These are phyloP conservation scores for Wilcoxina mikolae DNA, from an alignment of 495 filamentous ascomycete genomes.

Conservation along the genomic window DNA sequence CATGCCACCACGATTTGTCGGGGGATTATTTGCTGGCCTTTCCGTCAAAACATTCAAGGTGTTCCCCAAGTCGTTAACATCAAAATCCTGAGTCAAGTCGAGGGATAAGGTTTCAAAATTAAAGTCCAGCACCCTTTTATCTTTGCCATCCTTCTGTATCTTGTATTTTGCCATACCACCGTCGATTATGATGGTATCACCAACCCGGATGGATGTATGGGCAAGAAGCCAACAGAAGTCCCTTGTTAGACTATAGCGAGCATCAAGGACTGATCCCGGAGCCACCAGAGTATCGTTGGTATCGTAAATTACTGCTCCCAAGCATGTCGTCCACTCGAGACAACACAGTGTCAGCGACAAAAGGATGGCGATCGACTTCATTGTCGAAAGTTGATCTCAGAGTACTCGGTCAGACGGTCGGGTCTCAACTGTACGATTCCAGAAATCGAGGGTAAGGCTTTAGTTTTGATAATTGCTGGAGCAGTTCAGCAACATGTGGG, in stretches of 20 bases:
- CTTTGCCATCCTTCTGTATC: neutral
- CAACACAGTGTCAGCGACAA: no score
- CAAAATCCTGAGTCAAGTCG: neutral
- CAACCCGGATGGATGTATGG: neutral
- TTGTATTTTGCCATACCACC: slow-evolving; percentile 3
- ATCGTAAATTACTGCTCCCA: no score
- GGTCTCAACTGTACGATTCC: no score
- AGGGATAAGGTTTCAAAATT: neutral
- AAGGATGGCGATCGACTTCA: no score
- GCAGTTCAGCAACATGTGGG: no score
- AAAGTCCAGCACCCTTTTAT: neutral
- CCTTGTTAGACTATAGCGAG: neutral
- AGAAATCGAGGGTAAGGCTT: no score
- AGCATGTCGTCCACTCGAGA: no score
- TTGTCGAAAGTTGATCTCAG: no score
- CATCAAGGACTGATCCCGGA: no score
- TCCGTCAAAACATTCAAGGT: neutral
- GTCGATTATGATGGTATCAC: neutral
- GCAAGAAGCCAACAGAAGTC: slow-evolving; percentile 2
- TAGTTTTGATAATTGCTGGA: no score
- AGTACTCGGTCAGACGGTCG: no score
- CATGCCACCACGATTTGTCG: neutral
- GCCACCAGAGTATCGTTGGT: no score
- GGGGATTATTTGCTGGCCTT: neutral
- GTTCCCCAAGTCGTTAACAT: neutral